Evolutionary conservation across 2,329 filamentous ascomycete species (phyloP).

Genomic region (Spiromastix sp.): DNA sequence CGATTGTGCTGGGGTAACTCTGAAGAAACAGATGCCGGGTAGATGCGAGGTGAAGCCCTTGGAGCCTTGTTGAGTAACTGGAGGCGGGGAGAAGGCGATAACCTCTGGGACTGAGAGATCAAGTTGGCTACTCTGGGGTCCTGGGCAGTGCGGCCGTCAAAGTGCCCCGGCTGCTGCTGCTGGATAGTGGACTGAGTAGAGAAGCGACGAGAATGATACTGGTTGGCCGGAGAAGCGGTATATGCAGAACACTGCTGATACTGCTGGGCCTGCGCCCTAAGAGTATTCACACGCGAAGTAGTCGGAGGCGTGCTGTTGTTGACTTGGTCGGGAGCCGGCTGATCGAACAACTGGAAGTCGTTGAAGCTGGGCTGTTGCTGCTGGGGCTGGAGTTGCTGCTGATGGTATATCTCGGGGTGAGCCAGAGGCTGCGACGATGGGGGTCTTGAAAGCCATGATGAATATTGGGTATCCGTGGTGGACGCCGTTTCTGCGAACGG

Average conservation of each 20-base stretch:
- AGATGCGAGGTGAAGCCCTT: conserved; percentile 20
- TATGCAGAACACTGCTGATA: conserved; percentile 22
- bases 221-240: neutral
- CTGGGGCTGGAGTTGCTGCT: conserved; percentile 17
- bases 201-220: neutral
- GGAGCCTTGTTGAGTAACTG: conserved; percentile 24
- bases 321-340: conserved; percentile 21
- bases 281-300: conserved; percentile 25
- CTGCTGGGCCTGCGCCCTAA: conserved; percentile 24
- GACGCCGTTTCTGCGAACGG: conserved; percentile 37
- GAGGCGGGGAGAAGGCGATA: conserved; percentile 28
- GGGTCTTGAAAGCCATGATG: conserved; percentile 38
- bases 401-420: conserved; percentile 21
- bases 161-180: conserved; percentile 23
- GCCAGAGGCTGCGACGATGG: conserved; percentile 33
- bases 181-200: conserved; percentile 24
- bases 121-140: conserved; percentile 31
- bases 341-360: conserved; percentile 38
- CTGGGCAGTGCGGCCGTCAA: conserved; percentile 26
- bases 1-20: conserved; percentile 26
- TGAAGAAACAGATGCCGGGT: conserved; percentile 30
- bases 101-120: conserved; percentile 28
- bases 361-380: too few relatives aligned
- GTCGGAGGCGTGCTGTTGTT: conserved; percentile 23
- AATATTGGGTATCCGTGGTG: conserved; percentile 39